Conservation (phyloP, 352 stramenopile species). For the Globisporangium carolinianum region DNA sequence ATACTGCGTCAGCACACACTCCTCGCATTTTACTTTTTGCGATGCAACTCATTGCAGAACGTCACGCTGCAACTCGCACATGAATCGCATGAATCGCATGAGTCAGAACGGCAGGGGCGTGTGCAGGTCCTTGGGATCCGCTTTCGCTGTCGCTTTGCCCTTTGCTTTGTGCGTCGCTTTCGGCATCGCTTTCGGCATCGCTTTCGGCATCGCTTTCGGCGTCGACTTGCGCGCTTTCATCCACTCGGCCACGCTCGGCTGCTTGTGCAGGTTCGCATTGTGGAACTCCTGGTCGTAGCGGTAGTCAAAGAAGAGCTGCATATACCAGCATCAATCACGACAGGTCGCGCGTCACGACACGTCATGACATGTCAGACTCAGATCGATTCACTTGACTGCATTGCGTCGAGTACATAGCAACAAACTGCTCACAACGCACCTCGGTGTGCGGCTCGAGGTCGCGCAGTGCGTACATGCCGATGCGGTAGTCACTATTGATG, state of each 20-base stretch:
- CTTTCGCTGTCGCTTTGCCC: too few species aligned
- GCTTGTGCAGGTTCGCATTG: conserved; percentile 49
- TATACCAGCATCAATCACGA: conserved; percentile 6
- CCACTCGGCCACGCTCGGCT: conserved; percentile 55
- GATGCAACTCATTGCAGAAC: too few species aligned
- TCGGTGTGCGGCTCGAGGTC: conserved; percentile 87
- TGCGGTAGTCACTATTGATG: conserved; percentile 89
- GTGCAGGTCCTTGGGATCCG: too few species aligned
- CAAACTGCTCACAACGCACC: conserved; percentile 22
- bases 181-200: too few species aligned
- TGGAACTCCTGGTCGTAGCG: conserved; percentile 70
- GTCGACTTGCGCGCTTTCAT: conserved; percentile 36
- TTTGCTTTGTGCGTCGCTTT: too few species aligned
- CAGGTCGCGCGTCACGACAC: too few species aligned
- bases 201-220: not conserved
- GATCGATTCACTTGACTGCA: not conserved
- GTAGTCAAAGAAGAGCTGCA: conserved; percentile 85
- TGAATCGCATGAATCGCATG: not conserved
- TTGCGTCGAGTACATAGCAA: not conserved
- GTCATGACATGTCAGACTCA: too few species aligned
- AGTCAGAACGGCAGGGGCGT: conserved; percentile 4
- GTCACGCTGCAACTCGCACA: not conserved
- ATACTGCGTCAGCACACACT: too few species aligned
- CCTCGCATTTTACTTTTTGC: too few species aligned
- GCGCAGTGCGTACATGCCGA: conserved; percentile 89